These are phyloP conservation scores for Cerrena zonata DNA, from an alignment of 1,284 basidiomycete genomes.

Conservation along the genomic window DNA sequence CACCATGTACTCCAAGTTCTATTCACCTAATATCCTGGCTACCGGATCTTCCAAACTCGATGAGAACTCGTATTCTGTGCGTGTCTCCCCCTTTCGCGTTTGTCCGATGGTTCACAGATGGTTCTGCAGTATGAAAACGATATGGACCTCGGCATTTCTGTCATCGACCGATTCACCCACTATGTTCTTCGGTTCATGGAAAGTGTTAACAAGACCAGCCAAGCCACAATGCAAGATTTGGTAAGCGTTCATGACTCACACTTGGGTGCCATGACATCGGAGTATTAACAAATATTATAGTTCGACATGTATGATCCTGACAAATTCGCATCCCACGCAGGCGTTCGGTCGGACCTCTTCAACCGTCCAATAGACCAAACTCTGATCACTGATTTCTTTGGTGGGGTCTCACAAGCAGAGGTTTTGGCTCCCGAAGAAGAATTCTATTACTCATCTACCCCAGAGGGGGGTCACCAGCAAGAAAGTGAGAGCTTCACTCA, in stretches of 20 bases:
- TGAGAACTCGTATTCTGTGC: constrained; percentile 90
- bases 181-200: constrained; percentile 89
- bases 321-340: constrained; percentile 79
- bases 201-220: constrained; percentile 83
- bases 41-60: constrained; percentile 85
- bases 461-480: no score
- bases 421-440: constrained; percentile 35
- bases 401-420: constrained; percentile 84
- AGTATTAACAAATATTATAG: no score
- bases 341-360: constrained; percentile 84
- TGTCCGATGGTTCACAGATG: not conserved
- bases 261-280: no score
- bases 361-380: constrained; percentile 60
- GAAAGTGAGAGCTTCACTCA: no score
- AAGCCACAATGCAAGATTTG: constrained; percentile 77
- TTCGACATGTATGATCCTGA: constrained; percentile 75
- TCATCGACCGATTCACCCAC: constrained; percentile 94
- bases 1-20: constrained; percentile 90
- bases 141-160: constrained; percentile 87
- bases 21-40: constrained; percentile 92
- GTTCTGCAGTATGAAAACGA: constrained; percentile 79
- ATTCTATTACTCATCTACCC: no score
- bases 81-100: constrained; percentile 22
- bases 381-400: constrained; percentile 92
- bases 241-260: constrained; percentile 52